Evolutionary conservation across 2,329 filamentous ascomycete species (phyloP), one percentile per base, ranked within the genome.

Genomic region (Polytolypa hystricis): DNA sequence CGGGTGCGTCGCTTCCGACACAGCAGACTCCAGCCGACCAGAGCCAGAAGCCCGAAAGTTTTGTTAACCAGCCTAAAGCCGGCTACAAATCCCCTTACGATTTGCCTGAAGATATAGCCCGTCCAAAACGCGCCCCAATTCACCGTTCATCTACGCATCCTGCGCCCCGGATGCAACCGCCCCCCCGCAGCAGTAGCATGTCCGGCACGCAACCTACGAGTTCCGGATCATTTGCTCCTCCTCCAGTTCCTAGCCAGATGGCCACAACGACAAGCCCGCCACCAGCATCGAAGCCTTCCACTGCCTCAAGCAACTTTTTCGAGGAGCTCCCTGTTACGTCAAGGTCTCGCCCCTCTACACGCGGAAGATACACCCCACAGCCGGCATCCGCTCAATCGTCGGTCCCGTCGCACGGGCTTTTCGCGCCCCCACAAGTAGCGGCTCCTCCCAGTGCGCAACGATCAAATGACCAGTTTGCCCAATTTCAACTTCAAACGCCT

Each of bases 11-110:
- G n/a, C n/a, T n/a, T n/a, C n/a, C n/a, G n/a, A n/a, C n/a, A n/a
- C 45, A 49, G 16, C 51, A 48, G 11, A 47, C 50, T 4, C 55
- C 63, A 12, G 53, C 61, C 32, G 67, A 68, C n/a, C 64, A 71
- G 43, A 48, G 71, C 48, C 46, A 45, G 40, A 77, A 77, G 59
- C 69, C 75, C 1, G 77, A 93, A 55, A 96, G 89, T 59, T 98
- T 94, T 58, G 84, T 74, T 4, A 81, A 89, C 57, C 93, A 93
- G 58, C 67, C 84, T 3, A 96, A 93, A 60, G 84, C 84, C 38
- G 87, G 89, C 5, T 98, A 98, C 56, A 73, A 81, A 33, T 96
- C 89, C 14, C 91, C 91, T 0, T 98, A 95, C 51, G 93, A 98
- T 61, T 69, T 98, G 14, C 91, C 91, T 3, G 84, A 91, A 61